These are phyloP conservation scores for Mercurialis annua DNA, from an alignment of 345 rosid genomes.

Conservation along the genomic window DNA sequence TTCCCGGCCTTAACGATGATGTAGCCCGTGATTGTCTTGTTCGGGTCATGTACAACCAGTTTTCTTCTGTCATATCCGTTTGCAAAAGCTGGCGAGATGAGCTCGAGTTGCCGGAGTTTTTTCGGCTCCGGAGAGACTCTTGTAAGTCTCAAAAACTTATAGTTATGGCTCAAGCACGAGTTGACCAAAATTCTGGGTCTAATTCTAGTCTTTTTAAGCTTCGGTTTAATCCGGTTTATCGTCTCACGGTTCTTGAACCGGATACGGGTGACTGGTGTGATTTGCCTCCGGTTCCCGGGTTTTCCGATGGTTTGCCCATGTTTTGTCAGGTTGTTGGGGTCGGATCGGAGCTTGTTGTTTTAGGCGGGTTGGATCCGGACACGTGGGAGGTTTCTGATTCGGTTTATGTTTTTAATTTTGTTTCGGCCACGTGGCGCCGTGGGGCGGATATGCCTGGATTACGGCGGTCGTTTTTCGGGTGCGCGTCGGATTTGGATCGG, in stretches of 20 bases:
- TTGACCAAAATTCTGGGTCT: conserved; percentile 20
- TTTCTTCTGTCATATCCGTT: conserved; percentile 40
- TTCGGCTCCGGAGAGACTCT: conserved; percentile 27
- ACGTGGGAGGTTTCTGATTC: conserved; percentile 54
- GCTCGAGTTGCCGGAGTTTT: conserved; percentile 45
- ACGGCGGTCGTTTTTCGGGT: conserved; percentile 55
- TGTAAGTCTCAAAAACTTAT: conserved; percentile 44
- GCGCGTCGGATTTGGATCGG: conserved; percentile 57
- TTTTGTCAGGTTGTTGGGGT: conserved; percentile 54
- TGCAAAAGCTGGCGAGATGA: conserved; percentile 61
- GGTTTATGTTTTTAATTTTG: conserved; percentile 50
- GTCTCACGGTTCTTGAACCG: conserved; percentile 47
- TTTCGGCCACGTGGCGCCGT: conserved; percentile 54
- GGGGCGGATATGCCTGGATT: conserved; percentile 70
- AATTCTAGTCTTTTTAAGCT: conserved; percentile 27
- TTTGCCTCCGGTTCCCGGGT: conserved; percentile 52
- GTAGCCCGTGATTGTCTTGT: conserved; percentile 57
- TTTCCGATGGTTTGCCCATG: conserved; percentile 49
- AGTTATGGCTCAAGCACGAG: conserved; percentile 53
- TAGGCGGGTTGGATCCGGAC: conserved; percentile 76
- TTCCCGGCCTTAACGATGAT: conserved; percentile 62
- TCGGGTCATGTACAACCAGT: conserved; percentile 41
- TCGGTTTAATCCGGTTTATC: conserved; percentile 29
- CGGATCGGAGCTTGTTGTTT: conserved; percentile 59
- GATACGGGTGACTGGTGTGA: conserved; percentile 51